Evolutionary conservation across 73 alveolate genomes (phyloP), one percentile per base, ranked within the genome.

Genomic region (Paramecium tetraurelia): DNA sequence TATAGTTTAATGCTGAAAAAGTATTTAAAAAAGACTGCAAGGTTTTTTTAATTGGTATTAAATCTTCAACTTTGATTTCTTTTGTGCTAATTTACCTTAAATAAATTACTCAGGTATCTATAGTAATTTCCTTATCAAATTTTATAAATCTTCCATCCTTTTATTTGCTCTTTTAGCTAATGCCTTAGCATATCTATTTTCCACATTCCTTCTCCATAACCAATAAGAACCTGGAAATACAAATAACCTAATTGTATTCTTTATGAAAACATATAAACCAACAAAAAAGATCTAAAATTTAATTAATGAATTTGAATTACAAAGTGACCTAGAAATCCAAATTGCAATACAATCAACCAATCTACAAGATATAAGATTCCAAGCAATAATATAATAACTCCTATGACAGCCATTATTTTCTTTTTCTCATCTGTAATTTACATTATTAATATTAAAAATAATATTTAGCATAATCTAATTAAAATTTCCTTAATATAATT

Each of bases 151-250:
- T 0, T 40, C 43, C 76, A 80, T 48, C 43, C 90, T 41, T 22
- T 80, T 80, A 46, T 20, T 40, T 44, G 75, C 70, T 22, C 76
- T 80, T 41, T 27, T 80, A 12, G 77, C 76, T 24, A 80, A 44
- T 3, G 57, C 57, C 46, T 44, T 80, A 14, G 77, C 70, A 80
- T 80, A 44, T 41, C 48, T 80, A 41, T 48, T 80, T 48, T 80
- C 90, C 7, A 80, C 53, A 80, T 80, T 44, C 48, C 93, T 31
- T 83, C 72, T 90, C 95, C 95, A 90, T 14, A 90, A 46, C 86
- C 92, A 85, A 48, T 36, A 44, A 14, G 94, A 85, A 11, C 95
- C 95, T 46, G 95, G 95, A 53, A 90, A 90, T 18, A 90, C 95
- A 50, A 92, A 84, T 57, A 83, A 57, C 12, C 89, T 69, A 4